Conservation (phyloP, 108 stramenopile species). For the Skeletonema costatum region DNA sequence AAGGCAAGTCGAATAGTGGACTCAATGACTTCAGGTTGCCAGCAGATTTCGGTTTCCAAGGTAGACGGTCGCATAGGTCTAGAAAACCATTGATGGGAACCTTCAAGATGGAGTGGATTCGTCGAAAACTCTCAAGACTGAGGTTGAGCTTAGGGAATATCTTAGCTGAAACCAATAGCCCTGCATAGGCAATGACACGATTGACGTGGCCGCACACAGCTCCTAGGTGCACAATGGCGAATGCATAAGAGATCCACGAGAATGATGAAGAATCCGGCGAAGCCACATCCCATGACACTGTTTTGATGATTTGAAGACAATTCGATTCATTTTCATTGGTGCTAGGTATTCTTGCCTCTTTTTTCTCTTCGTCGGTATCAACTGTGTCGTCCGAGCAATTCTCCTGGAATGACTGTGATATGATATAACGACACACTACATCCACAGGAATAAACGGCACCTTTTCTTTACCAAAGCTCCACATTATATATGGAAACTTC, state of each 20-base stretch:
- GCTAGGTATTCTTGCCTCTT: conserved; percentile 33
- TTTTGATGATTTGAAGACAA: conserved; percentile 40
- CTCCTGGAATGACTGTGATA: conserved; percentile 58
- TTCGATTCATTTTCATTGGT: conserved; percentile 12
- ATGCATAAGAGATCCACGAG: conserved; percentile 75
- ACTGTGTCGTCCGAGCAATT: not conserved
- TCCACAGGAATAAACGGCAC: conserved; percentile 86
- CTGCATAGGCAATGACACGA: conserved; percentile 63
- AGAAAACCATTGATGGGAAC: conserved; percentile 49
- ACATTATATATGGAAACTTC: conserved; percentile 76
- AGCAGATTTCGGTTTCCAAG: conserved; percentile 10
- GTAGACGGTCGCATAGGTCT: conserved; percentile 25
- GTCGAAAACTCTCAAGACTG: conserved; percentile 32
- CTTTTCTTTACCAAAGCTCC: conserved; percentile 65
- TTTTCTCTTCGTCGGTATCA: conserved; percentile 30
- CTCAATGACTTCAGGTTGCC: conserved; percentile 43
- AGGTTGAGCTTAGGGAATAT: conserved; percentile 56
- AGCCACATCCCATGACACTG: conserved; percentile 71
- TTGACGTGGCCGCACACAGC: conserved; percentile 67
- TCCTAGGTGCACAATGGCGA: conserved; percentile 71
- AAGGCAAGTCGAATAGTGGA: conserved; percentile 74
- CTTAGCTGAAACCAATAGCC: conserved; percentile 58
- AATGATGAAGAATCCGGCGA: conserved; percentile 56
- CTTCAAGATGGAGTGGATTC: conserved; percentile 55
- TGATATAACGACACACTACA: conserved; percentile 68